Percentiles rank a stretch among this genome's conserved stretches.
These are phyloP conservation scores for Quercus bicolor DNA, from an alignment of 306 rosid genomes.

Conservation along the genomic window DNA sequence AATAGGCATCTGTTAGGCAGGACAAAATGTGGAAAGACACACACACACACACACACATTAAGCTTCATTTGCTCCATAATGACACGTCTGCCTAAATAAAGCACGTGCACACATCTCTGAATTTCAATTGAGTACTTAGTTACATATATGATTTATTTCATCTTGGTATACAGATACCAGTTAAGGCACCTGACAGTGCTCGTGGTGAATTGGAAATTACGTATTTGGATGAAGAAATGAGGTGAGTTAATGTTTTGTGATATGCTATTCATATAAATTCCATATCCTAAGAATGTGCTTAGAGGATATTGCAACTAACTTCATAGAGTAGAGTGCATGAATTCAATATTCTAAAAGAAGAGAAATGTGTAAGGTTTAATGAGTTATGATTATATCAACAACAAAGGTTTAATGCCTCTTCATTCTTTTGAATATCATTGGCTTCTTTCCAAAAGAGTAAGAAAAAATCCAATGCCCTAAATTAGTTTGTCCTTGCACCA, in stretches of 20 bases:
- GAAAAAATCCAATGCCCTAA: too few species aligned
- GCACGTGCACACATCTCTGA: conserved; percentile 1
- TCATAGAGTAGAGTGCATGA: too few species aligned
- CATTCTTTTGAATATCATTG: too few species aligned
- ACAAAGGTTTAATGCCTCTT: too few species aligned
- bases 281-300: neutral
- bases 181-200: conserved; percentile 87
- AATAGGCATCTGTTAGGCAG: neutral
- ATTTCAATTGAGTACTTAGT: conserved; percentile 9
- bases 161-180: conserved; percentile 58
- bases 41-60: neutral
- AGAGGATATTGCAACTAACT: too few species aligned
- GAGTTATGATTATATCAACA: too few species aligned
- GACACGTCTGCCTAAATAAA: neutral
- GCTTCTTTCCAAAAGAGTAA: too few species aligned
- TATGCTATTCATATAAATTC: conserved; percentile 1
- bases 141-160: neutral
- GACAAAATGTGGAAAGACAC: neutral
- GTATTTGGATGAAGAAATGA: conserved; percentile 79
- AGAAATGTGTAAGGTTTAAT: too few species aligned
- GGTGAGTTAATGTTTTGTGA: conserved; percentile 46
- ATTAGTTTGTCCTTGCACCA: too few species aligned
- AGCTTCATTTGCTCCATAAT: neutral
- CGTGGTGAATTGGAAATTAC: conserved; percentile 88
- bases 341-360: too few species aligned